Percentiles rank a stretch among this genome's conserved stretches.
Evolutionary conservation across 1,139 yeast genomes (phyloP).

Genomic region (Wickerhamomyces sp.): DNA sequence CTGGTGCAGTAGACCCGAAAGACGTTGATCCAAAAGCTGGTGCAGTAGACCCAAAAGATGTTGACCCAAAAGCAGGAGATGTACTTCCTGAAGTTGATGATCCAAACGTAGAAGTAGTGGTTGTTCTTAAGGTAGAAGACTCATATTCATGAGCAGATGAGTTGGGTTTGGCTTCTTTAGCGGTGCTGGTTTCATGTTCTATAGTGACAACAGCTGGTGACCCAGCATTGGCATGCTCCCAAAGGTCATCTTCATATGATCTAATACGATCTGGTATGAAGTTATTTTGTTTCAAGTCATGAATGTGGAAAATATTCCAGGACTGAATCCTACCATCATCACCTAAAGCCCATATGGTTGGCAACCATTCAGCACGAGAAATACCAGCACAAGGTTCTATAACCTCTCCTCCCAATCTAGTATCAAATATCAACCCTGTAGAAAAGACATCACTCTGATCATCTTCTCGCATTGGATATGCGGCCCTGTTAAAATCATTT

Average conservation of each 20-base stretch:
- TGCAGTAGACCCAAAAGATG: constrained; percentile 7
- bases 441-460: constrained; percentile 66
- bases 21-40: constrained; percentile 13
- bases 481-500: constrained; percentile 69
- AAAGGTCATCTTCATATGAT: constrained; percentile 13
- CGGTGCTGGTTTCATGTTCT: not conserved
- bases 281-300: constrained; percentile 36
- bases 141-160: constrained; percentile 14
- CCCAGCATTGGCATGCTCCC: constrained; percentile 1
- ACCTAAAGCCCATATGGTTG: constrained; percentile 57
- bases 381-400: constrained; percentile 53
- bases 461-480: constrained; percentile 62
- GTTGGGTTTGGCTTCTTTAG: constrained; percentile 9
- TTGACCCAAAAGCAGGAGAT: constrained; percentile 10
- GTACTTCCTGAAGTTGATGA: constrained; percentile 4
- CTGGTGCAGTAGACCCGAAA: constrained; percentile 14
- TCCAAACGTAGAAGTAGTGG: constrained; percentile 8
- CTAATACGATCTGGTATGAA: constrained; percentile 20
- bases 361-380: constrained; percentile 54
- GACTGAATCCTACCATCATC: constrained; percentile 56
- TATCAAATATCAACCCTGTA: constrained; percentile 62
- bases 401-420: constrained; percentile 40
- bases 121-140: constrained; percentile 15
- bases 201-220: too few species aligned
- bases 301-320: constrained; percentile 60